Evolutionary conservation across 345 rosid species (phyloP).

Genomic region (Rubroshorea leprosula): DNA sequence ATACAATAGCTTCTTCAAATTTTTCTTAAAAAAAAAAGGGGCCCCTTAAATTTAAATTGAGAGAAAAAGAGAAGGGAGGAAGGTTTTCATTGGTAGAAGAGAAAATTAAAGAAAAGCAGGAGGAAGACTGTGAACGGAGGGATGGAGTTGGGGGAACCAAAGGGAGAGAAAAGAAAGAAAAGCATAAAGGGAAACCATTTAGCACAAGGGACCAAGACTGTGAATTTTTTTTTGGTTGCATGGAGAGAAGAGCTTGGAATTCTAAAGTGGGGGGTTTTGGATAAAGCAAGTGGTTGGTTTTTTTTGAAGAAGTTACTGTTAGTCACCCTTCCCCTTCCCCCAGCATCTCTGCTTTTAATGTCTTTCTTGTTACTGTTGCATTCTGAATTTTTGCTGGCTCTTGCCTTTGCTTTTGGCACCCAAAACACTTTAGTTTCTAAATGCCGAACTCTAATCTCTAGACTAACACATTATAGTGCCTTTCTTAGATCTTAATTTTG

Average conservation of each 20-base stretch:
- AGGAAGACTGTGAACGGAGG: slow-evolving; percentile 17
- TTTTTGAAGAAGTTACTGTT: slow-evolving; percentile 13
- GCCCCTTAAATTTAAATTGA: slow-evolving; percentile 14
- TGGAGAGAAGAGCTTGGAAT: slow-evolving; percentile 42
- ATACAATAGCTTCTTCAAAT: background rate
- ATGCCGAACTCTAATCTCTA: background rate
- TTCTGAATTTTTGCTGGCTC: slow-evolving; percentile 12
- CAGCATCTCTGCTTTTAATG: slow-evolving; percentile 43
- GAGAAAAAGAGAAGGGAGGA: background rate
- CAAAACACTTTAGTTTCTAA: slow-evolving; percentile 11
- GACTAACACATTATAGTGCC: no score
- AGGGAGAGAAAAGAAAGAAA: slow-evolving; percentile 26
- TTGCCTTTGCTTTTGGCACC: slow-evolving; percentile 21
- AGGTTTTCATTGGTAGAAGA: slow-evolving; percentile 21
- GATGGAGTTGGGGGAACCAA: slow-evolving; percentile 21
- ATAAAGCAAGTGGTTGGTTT: slow-evolving; percentile 30
- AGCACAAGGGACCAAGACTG: slow-evolving; percentile 32
- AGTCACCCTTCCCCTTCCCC: slow-evolving; percentile 17
- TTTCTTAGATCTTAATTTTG: no score
- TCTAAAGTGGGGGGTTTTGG: slow-evolving; percentile 23
- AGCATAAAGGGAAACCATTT: slow-evolving; percentile 30
- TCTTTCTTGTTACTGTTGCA: slow-evolving; percentile 23
- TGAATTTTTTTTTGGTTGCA: slow-evolving; percentile 16
- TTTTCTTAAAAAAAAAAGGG: slow-evolving; percentile 6
- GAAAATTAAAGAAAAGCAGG: slow-evolving; percentile 10